phyloP scores from a whole-genome alignment of 2,329 filamentous ascomycete species.

The Fusarium sp. region DNA sequence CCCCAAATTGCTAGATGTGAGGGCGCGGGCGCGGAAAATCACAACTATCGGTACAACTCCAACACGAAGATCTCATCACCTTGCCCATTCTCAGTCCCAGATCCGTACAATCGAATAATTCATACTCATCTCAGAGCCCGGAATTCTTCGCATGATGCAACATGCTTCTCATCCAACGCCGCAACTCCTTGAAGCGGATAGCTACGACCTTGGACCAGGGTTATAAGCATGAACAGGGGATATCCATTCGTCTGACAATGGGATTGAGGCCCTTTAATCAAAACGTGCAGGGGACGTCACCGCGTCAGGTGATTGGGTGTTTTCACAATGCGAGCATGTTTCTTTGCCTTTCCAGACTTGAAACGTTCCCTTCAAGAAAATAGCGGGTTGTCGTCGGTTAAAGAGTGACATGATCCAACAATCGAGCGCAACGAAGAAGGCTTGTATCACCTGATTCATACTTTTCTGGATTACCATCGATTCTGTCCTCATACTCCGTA shows the following conservation, averaged over 20 bases:
- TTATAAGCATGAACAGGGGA: constrained; percentile 15
- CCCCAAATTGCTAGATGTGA: not conserved
- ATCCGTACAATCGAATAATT: not conserved
- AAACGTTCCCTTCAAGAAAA: not conserved
- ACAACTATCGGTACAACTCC: not conserved
- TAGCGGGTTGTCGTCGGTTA: not conserved
- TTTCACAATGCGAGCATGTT: not conserved
- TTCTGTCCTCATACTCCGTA: no score
- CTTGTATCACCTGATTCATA: not conserved
- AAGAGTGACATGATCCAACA: not conserved
- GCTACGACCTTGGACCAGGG: constrained; percentile 11
- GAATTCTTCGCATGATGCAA: not conserved
- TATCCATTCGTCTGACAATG: constrained; percentile 23
- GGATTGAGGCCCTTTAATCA: constrained; percentile 38
- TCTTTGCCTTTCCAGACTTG: not conserved
- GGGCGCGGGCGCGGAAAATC: not conserved
- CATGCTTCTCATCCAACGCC: not conserved
- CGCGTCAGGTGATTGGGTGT: not conserved
- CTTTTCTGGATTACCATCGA: not conserved
- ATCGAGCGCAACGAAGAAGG: not conserved
- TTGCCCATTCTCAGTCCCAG: not conserved
- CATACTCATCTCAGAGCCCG: no score
- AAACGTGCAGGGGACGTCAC: constrained; percentile 24
- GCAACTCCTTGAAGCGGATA: not conserved
- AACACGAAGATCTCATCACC: not conserved